Base-by-base conservation (phyloP, 208 protist genomes). In the Porcisia hertigi region DNA sequence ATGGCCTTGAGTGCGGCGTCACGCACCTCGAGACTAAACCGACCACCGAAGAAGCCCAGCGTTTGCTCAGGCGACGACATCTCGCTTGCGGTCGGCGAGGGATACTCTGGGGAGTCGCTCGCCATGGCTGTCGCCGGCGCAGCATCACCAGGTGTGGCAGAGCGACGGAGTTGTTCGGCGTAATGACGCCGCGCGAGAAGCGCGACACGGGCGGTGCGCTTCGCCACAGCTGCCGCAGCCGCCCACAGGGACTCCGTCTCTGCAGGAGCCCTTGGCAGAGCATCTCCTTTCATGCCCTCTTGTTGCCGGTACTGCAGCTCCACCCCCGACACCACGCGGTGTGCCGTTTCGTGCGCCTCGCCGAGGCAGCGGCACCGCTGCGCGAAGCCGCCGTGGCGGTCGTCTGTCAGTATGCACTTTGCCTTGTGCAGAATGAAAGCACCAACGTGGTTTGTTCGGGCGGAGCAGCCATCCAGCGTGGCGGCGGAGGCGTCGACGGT, bases 401-500 rank as follows among this genome's bases (percentile, higher is more conserved):
- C 79, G 34, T 92, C 88, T 3, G 63, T 87, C 20, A 94, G 52
- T 1, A 82, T 77, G 69, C 92, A 96, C 82, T 96, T 96, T 0
- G 85, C 89, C 58, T 88, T 85, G 47, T 88, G 85, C 36, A 93
- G 73, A 63, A 79, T 84, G 69, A 93, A 94, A 18, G 90, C 86
- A 30, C 88, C 89, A 30, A 96, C 92, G 76, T 93, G 92, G 53
- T 88, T 86, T 43, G 86, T 87, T 20, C 60, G 25, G 7, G 88
- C 85, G 34, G 86, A 90, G 75, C 92, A 93, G 71, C 89, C 88
- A 69, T 92, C 83, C 72, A 96, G 77, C 2, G 84, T 93, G 25
- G 84, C 88, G 36, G 82, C 76, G 16, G 89, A 94, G 49, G 88
- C 89, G 79, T 94, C 92, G 49, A 96, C 79, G 5, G 92, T 96